Percentiles rank a stretch among this genome's conserved stretches.
phyloP scores from a whole-genome alignment of 148 eudicot genomes.

The Suaeda aralocaspica region DNA sequence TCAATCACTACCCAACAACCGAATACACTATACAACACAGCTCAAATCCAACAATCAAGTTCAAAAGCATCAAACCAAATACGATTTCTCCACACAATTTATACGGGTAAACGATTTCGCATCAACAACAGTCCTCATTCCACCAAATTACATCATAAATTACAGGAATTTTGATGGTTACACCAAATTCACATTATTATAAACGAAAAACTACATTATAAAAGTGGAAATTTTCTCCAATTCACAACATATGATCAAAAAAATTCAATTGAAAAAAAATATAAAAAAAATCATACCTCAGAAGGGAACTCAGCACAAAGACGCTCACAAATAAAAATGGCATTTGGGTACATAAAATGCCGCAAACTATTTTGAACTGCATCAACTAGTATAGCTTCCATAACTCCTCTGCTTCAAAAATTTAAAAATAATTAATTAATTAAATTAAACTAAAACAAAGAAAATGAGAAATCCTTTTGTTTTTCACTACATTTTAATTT shows the following conservation, averaged over 20 bases:
- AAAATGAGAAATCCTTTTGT: not conserved
- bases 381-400: slow-evolving; percentile 76
- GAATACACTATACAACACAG: not conserved
- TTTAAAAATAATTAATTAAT: too few relatives aligned
- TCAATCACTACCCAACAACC: not conserved
- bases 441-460: not conserved
- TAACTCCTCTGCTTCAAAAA: slow-evolving; percentile 27
- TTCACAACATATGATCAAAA: not conserved
- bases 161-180: not conserved
- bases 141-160: not conserved
- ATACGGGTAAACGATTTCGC: not conserved
- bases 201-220: too few relatives aligned
- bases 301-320: slow-evolving; percentile 91
- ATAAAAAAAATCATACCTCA: slow-evolving; percentile 48
- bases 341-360: slow-evolving; percentile 67
- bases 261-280: not conserved
- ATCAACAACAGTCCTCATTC: not conserved
- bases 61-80: not conserved
- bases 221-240: not conserved
- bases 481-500: not conserved
- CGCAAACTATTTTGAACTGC: slow-evolving; percentile 67
- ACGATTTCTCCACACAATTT: not conserved
- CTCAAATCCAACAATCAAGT: not conserved
- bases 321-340: slow-evolving; percentile 89
- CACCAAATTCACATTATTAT: too few relatives aligned